A percentile compares a stretch with the other conserved stretches of the same genome.
Evolutionary conservation across 2,329 filamentous ascomycete species (phyloP).

Genomic region (Talaromyces sp.): DNA sequence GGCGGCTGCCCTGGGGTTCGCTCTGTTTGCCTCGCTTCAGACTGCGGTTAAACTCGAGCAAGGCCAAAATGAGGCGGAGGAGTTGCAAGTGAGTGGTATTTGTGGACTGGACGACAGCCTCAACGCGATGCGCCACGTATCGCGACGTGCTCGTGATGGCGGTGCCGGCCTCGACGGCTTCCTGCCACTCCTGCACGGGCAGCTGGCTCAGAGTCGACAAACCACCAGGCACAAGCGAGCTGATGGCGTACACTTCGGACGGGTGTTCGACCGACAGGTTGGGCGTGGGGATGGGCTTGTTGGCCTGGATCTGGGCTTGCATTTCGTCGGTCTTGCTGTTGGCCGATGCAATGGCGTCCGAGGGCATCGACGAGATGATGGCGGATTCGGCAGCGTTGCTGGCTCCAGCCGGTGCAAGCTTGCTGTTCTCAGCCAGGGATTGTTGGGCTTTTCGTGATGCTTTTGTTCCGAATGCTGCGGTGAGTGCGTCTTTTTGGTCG

Average conservation of each 20-base stretch:
- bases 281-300: slow-evolving; percentile 42
- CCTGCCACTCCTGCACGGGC: slow-evolving; percentile 41
- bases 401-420: slow-evolving; percentile 35
- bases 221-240: slow-evolving; percentile 39
- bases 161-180: slow-evolving; percentile 30
- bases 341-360: slow-evolving; percentile 25
- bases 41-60: slow-evolving; percentile 38
- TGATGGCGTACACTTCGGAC: slow-evolving; percentile 42
- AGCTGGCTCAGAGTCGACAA: slow-evolving; percentile 38
- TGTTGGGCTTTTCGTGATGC: slow-evolving; percentile 47
- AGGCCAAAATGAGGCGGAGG: slow-evolving; percentile 41
- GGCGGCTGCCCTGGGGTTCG: slow-evolving; percentile 32
- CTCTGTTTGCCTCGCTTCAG: slow-evolving; percentile 25
- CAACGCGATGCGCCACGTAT: slow-evolving; percentile 42
- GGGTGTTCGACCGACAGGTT: slow-evolving; percentile 41
- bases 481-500: slow-evolving; percentile 39
- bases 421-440: slow-evolving; percentile 45
- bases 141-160: slow-evolving; percentile 37
- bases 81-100: slow-evolving; percentile 40
- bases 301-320: slow-evolving; percentile 40
- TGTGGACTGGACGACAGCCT: slow-evolving; percentile 32
- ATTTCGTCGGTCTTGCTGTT: slow-evolving; percentile 27
- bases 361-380: slow-evolving; percentile 39
- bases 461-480: slow-evolving; percentile 48
- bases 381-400: slow-evolving; percentile 39